A percentile compares a stretch with the other conserved stretches of the same genome.
Evolutionary conservation across 2,329 filamentous ascomycete species (phyloP).

Genomic region (Fusarium domesticum): DNA sequence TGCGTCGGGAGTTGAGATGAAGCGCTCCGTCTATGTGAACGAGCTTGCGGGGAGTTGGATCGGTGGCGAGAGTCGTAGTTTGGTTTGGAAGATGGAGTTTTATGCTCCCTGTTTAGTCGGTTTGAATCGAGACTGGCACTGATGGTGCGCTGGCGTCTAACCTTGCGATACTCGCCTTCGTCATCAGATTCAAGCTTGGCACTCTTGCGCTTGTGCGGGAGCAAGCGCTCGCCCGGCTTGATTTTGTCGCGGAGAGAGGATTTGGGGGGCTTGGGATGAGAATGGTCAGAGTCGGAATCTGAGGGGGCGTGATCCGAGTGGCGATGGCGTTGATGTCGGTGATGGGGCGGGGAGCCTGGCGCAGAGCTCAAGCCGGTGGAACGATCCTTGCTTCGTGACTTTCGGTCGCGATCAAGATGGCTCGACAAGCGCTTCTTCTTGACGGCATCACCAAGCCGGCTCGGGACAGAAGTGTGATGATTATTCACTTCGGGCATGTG

Average conservation of each 20-base stretch:
- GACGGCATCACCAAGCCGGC: slow-evolving; percentile 32
- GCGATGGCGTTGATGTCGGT: slow-evolving; percentile 31
- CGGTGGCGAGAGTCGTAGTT: slow-evolving; percentile 36
- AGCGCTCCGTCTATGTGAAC: slow-evolving; percentile 59
- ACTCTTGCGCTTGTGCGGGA: slow-evolving; percentile 53
- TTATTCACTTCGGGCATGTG: slow-evolving; percentile 33
- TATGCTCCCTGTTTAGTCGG: slow-evolving; percentile 35
- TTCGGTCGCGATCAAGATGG: slow-evolving; percentile 40
- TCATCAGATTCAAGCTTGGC: slow-evolving; percentile 56
- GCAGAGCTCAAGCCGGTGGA: slow-evolving; percentile 59
- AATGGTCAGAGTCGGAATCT: slow-evolving; percentile 56
- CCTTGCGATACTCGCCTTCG: slow-evolving; percentile 53
- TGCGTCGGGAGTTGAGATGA: slow-evolving; percentile 61
- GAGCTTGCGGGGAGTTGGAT: slow-evolving; percentile 59
- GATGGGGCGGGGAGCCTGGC: slow-evolving; percentile 51
- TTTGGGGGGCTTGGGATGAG: slow-evolving; percentile 43
- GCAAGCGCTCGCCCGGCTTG: slow-evolving; percentile 46
- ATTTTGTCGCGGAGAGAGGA: slow-evolving; percentile 45
- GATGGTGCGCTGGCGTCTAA: slow-evolving; percentile 51
- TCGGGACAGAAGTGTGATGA: slow-evolving; percentile 35
- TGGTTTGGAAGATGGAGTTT: slow-evolving; percentile 31
- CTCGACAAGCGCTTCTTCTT: slow-evolving; percentile 51
- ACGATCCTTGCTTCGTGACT: slow-evolving; percentile 45
- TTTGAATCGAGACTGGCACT: slow-evolving; percentile 40
- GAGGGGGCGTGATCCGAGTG: slow-evolving; percentile 40